Evolutionary conservation across 371 early-diverging fungal species (phyloP).

Genomic region (Batkoa obscura): DNA sequence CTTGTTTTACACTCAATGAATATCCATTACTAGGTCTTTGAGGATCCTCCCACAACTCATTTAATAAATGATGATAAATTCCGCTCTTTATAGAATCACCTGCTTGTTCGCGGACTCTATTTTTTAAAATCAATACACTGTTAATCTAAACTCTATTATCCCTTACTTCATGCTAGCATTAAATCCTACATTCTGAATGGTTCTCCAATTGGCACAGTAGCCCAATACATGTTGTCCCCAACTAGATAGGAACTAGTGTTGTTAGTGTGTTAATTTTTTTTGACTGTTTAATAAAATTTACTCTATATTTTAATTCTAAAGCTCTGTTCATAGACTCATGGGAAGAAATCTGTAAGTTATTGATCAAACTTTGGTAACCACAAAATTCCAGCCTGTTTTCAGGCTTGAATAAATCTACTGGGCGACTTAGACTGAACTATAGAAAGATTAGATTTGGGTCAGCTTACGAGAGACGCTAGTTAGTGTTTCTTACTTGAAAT

Average conservation of each 20-base stretch:
- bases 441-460: background rate
- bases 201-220: background rate
- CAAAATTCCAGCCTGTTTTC: slow-evolving; percentile 5
- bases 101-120: slow-evolving; percentile 65
- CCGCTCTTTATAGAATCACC: slow-evolving; percentile 78
- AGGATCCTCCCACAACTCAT: slow-evolving; percentile 57
- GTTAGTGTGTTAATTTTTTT: background rate
- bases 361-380: slow-evolving; percentile 7
- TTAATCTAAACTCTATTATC: too few species aligned
- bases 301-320: slow-evolving; percentile 7
- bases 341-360: slow-evolving; percentile 8
- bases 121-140: too few species aligned
- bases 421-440: slow-evolving; percentile 10
- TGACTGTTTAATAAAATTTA: slow-evolving; percentile 3
- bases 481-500: slow-evolving; percentile 8
- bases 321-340: slow-evolving; percentile 10
- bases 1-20: slow-evolving; percentile 30
- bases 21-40: slow-evolving; percentile 56
- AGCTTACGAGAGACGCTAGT: background rate
- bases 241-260: background rate
- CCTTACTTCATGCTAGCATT: too few species aligned
- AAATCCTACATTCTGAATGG: background rate
- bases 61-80: slow-evolving; percentile 36
- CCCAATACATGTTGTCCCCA: too few species aligned
- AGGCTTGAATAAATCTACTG: slow-evolving; percentile 8